phyloP scores from a whole-genome alignment of 371 early-diverging fungal genomes.

The Mortierella sp. region DNA sequence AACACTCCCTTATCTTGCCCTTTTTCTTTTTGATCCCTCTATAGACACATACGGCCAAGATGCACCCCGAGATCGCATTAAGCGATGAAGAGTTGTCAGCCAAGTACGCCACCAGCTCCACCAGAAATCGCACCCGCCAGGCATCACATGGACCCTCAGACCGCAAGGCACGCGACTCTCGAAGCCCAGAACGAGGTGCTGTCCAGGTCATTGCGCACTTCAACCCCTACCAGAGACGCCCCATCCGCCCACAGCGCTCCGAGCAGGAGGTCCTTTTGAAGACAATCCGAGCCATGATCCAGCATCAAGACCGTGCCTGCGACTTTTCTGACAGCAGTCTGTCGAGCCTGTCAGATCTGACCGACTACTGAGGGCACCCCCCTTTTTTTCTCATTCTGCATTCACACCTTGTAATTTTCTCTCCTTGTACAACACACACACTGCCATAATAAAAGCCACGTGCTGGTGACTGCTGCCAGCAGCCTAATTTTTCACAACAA shows the following conservation, averaged over 20 bases:
- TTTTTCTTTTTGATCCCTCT: constrained; percentile 24
- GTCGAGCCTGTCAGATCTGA: constrained; percentile 24
- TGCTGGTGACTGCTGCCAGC: constrained; percentile 17
- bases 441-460: neutral
- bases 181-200: constrained; percentile 13
- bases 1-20: neutral
- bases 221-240: constrained; percentile 50
- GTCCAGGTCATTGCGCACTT: constrained; percentile 40
- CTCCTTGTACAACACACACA: neutral
- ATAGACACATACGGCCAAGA: constrained; percentile 50
- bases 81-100: constrained; percentile 47
- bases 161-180: constrained; percentile 7
- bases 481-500: constrained; percentile 4
- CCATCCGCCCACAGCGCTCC: constrained; percentile 36
- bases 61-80: constrained; percentile 44
- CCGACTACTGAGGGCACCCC: constrained; percentile 29
- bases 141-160: neutral
- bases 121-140: constrained; percentile 1
- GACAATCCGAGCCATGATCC: constrained; percentile 42
- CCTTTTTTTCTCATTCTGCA: neutral
- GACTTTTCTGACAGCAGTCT: constrained; percentile 18
- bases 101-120: constrained; percentile 7
- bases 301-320: constrained; percentile 30
- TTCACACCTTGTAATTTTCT: neutral
- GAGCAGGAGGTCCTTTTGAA: constrained; percentile 29